These are phyloP conservation scores for Penicillium silybi DNA, from an alignment of 495 filamentous ascomycete genomes.

Conservation along the genomic window DNA sequence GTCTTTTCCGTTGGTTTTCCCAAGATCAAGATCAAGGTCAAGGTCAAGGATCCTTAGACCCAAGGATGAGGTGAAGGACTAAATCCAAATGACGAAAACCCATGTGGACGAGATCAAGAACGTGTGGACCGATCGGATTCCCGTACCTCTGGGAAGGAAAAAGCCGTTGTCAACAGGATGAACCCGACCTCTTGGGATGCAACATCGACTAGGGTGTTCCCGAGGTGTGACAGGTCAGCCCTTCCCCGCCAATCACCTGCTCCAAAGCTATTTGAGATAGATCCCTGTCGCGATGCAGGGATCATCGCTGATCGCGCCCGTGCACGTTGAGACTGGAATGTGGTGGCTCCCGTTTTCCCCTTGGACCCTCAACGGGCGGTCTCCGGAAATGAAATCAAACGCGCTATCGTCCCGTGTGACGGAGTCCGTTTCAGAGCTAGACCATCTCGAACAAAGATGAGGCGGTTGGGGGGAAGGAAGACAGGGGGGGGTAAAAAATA, in stretches of 20 bases:
- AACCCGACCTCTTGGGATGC: conserved; percentile 26
- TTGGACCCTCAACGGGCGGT: neutral
- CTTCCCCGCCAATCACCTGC: conserved; percentile 31
- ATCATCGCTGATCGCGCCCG: conserved; percentile 26
- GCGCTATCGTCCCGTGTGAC: neutral
- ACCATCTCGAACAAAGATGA: neutral
- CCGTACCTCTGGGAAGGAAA: conserved; percentile 21
- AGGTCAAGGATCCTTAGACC: too few species aligned
- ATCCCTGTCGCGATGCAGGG: conserved; percentile 34
- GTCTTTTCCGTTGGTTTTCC: too few species aligned
- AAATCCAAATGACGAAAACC: neutral
- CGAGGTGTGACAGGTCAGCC: conserved; percentile 22
- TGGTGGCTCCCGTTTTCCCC: neutral
- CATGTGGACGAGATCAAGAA: conserved; percentile 14
- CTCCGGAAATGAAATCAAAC: neutral
- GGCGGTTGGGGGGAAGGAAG: too few species aligned
- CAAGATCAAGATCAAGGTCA: too few species aligned
- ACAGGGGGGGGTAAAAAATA: neutral
- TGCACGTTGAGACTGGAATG: conserved; percentile 17
- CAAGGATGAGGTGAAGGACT: too few species aligned
- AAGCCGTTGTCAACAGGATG: conserved; percentile 22
- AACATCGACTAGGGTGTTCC: conserved; percentile 22
- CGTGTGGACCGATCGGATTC: conserved; percentile 26
- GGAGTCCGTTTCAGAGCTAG: neutral
- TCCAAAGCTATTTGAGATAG: conserved; percentile 40